Conservation (phyloP, 1,139 yeast species). For the Taiozyma onychis region DNA sequence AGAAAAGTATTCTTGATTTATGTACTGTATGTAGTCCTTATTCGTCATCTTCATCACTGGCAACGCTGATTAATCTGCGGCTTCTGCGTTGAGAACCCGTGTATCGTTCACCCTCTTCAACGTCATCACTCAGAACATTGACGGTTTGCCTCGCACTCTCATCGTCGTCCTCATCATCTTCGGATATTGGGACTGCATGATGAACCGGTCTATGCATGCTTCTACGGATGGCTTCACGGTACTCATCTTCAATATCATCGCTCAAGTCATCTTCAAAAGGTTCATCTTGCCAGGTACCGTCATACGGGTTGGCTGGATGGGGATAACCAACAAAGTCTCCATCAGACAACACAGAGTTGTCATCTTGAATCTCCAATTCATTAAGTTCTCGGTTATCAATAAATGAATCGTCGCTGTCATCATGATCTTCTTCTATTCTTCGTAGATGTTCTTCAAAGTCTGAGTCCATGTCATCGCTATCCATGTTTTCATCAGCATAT, state of each 20-base stretch:
- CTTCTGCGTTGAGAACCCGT: neutral
- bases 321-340: neutral
- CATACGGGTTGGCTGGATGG: slow-evolving; percentile 6
- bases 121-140: neutral
- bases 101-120: neutral
- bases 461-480: slow-evolving; percentile 4
- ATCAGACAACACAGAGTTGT: neutral
- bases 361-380: slow-evolving; percentile 5
- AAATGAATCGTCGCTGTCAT: slow-evolving; percentile 7
- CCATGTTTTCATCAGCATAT: neutral
- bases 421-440: slow-evolving; percentile 5
- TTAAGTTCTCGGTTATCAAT: slow-evolving; percentile 8
- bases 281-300: slow-evolving; percentile 10
- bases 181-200: neutral
- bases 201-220: neutral
- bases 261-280: slow-evolving; percentile 3
- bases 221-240: neutral
- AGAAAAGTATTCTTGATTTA: neutral
- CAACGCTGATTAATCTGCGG: neutral
- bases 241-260: slow-evolving; percentile 1
- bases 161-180: slow-evolving; percentile 5
- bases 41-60: slow-evolving; percentile 1
- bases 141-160: neutral
- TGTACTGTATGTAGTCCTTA: neutral
- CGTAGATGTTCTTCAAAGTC: slow-evolving; percentile 7